Evolutionary conservation across 1,284 basidiomycete species (phyloP).

Genomic region (Ustilago loliicola): DNA sequence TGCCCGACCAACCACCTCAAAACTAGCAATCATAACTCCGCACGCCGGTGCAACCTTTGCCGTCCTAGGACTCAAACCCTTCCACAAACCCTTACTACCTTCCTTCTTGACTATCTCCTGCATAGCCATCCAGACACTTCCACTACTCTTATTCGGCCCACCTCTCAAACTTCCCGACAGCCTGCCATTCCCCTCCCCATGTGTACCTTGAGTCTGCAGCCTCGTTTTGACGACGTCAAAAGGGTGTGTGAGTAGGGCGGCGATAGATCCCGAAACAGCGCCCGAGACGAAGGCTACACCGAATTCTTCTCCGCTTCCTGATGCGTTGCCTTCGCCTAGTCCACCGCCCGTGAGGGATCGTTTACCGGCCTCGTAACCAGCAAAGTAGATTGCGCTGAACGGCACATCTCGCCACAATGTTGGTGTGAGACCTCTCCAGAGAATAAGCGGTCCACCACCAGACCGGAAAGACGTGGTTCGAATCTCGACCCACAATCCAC

Average conservation of each 20-base stretch:
- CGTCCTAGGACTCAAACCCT: conserved; percentile 87
- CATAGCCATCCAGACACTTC: conserved; percentile 72
- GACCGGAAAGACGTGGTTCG: conserved; percentile 28
- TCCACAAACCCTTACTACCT: conserved; percentile 83
- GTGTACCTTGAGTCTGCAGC: conserved; percentile 75
- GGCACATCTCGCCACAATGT: conserved; percentile 98
- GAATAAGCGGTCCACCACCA: conserved; percentile 76
- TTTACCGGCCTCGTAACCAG: conserved; percentile 72
- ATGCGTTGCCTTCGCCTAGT: conserved; percentile 68
- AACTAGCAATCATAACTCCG: conserved; percentile 96
- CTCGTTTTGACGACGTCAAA: conserved; percentile 97
- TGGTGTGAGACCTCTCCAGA: conserved; percentile 91
- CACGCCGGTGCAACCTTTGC: conserved; percentile 99
- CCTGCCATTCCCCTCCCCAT: not conserved
- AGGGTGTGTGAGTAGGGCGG: conserved; percentile 90
- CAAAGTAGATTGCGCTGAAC: conserved; percentile 93
- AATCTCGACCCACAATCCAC: conserved; percentile 54
- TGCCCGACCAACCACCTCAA: conserved; percentile 77
- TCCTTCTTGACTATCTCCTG: conserved; percentile 82
- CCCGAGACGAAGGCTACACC: conserved; percentile 85
- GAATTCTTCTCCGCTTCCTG: conserved; percentile 75
- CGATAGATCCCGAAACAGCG: conserved; percentile 75
- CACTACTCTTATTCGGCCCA: not conserved
- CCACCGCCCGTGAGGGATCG: conserved; percentile 68
- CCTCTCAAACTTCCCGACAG: conserved; percentile 11